Percentiles rank a stretch among this genome's conserved stretches.
These are phyloP conservation scores for Porogramme epimiltina DNA, from an alignment of 1,284 basidiomycete species.

Conservation along the genomic window DNA sequence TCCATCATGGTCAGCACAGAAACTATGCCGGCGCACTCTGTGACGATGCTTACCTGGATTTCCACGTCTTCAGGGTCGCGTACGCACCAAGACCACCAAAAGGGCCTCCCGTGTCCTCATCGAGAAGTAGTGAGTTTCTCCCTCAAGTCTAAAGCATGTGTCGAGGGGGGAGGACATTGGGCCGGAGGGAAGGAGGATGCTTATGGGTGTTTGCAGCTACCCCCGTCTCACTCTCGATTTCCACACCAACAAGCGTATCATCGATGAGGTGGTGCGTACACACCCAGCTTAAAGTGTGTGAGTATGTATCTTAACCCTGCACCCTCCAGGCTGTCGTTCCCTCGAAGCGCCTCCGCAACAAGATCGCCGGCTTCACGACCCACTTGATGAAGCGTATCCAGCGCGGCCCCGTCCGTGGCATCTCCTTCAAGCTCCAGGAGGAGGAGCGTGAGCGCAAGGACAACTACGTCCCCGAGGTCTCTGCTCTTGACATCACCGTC, in stretches of 20 bases:
- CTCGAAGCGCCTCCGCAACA: slow-evolving; percentile 99
- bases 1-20: slow-evolving; percentile 28
- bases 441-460: slow-evolving; percentile 99
- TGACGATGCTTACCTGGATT: slow-evolving; percentile 10
- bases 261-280: slow-evolving; percentile 94
- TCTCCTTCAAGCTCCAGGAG: slow-evolving; percentile 99
- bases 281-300: neutral
- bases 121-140: slow-evolving; percentile 95
- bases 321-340: slow-evolving; percentile 83
- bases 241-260: slow-evolving; percentile 99
- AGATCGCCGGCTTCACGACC: slow-evolving; percentile 99
- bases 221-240: slow-evolving; percentile 96
- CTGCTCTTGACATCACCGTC: slow-evolving; percentile 83
- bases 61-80: slow-evolving; percentile 80
- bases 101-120: slow-evolving; percentile 98
- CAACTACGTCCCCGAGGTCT: slow-evolving; percentile 96
- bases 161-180: neutral
- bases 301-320: neutral
- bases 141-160: slow-evolving; percentile 17
- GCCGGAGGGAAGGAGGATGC: neutral
- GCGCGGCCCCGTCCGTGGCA: slow-evolving; percentile 98
- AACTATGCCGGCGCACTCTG: slow-evolving; percentile 5
- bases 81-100: slow-evolving; percentile 99
- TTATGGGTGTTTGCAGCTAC: slow-evolving; percentile 57
- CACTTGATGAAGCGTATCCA: slow-evolving; percentile 99